phyloP scores from a whole-genome alignment of 1,139 yeast genomes.

The Meyerozyma elateridarum region DNA sequence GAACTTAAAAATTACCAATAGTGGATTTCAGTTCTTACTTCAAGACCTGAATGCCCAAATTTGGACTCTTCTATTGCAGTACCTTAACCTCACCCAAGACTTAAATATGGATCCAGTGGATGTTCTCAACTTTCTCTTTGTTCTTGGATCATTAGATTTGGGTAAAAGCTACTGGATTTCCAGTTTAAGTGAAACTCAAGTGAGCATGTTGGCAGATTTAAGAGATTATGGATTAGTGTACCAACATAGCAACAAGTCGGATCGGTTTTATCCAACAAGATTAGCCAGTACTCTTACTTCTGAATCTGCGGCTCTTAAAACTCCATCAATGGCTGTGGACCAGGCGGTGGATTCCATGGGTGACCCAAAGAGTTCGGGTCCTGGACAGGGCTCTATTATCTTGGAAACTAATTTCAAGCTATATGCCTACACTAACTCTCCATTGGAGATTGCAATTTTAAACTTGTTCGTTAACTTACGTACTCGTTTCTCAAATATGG shows the following conservation, averaged over 20 bases:
- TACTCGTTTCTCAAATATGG: constrained; percentile 86
- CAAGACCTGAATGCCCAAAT: constrained; percentile 94
- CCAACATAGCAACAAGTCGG: constrained; percentile 57
- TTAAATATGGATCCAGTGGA: constrained; percentile 95
- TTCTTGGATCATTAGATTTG: constrained; percentile 85
- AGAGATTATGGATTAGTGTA: constrained; percentile 90
- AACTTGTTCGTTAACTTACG: constrained; percentile 81
- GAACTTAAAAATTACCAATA: constrained; percentile 71
- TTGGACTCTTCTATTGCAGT: constrained; percentile 88
- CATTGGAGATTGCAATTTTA: constrained; percentile 88
- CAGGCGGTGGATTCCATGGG: constrained; percentile 46
- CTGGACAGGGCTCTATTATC: constrained; percentile 63
- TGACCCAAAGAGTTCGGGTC: constrained; percentile 15
- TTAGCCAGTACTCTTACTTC: constrained; percentile 88
- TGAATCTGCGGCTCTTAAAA: constrained; percentile 64
- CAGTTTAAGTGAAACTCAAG: constrained; percentile 74
- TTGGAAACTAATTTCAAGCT: constrained; percentile 91
- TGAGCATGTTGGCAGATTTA: constrained; percentile 82
- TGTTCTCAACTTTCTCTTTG: constrained; percentile 85
- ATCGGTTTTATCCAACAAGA: constrained; percentile 83
- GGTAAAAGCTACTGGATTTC: constrained; percentile 80
- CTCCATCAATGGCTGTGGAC: constrained; percentile 67
- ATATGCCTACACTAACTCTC: constrained; percentile 92
- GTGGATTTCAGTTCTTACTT: constrained; percentile 87
- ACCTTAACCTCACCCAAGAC: constrained; percentile 77